phyloP scores from a whole-genome alignment of 768 basidiomycete genomes.

The Tremella fuciformis region DNA sequence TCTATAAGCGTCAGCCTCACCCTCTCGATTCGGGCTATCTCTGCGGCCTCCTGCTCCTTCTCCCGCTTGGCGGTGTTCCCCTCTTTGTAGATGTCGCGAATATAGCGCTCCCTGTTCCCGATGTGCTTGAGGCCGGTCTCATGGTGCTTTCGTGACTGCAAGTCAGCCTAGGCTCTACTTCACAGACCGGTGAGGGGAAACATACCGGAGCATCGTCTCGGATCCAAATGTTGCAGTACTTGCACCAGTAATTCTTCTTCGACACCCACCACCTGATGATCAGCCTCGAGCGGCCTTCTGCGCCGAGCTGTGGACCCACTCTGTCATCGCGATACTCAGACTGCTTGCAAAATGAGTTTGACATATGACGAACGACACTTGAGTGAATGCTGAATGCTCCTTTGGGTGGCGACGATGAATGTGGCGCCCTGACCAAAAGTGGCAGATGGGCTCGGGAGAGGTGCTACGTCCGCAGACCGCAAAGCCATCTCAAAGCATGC shows the following conservation, averaged over 20 bases:
- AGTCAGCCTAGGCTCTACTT: background rate
- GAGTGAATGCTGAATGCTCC: no score
- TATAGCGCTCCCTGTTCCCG: slow-evolving; percentile 88
- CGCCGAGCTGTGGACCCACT: no score
- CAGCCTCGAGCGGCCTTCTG: background rate
- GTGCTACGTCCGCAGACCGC: no score
- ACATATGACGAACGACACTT: no score
- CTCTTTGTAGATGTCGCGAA: slow-evolving; percentile 85
- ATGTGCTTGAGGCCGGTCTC: slow-evolving; percentile 91
- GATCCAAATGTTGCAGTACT: slow-evolving; percentile 94
- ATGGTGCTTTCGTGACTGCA: slow-evolving; percentile 82
- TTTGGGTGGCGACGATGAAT: no score
- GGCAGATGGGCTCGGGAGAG: no score
- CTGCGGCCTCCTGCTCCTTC: slow-evolving; percentile 66
- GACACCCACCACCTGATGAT: slow-evolving; percentile 50
- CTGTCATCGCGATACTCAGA: no score
- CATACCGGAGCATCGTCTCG: slow-evolving; percentile 75
- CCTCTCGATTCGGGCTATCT: slow-evolving; percentile 81
- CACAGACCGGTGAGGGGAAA: slow-evolving; percentile 1
- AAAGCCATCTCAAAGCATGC: no score
- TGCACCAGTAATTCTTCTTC: slow-evolving; percentile 71
- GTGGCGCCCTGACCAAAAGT: no score
- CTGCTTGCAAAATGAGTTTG: no score
- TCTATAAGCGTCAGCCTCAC: slow-evolving; percentile 52
- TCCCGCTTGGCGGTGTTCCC: slow-evolving; percentile 58